Base-by-base conservation (phyloP, 2,329 filamentous ascomycete species). In the Sphaerulina populicola region DNA sequence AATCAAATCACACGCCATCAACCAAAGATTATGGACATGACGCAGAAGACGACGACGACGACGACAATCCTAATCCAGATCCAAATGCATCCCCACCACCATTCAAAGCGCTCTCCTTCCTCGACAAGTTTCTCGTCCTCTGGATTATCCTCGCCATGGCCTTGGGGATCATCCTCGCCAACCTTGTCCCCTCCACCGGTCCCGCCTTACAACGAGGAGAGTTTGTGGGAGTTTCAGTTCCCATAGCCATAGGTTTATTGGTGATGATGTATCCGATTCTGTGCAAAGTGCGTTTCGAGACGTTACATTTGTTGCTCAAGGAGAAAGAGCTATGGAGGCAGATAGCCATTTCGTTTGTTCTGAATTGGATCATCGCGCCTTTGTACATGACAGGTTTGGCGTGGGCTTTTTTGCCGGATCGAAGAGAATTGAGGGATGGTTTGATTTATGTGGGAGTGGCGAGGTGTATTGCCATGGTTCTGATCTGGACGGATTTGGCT, bases 181-280 rank as follows among this genome's bases (percentile, higher is more conserved):
- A 90, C 66, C 86, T 89, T 54, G 83, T 86, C 1, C 76, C 79
- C 0, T 72, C 71, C 18, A 79, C 79, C 1, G 81, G 78, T 0
- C 75, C 75, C 0, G 77, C 81, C 0, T 66, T 93, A 11, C 78
- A 90, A 56, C 79, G 76, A 59, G 86, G 86, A 5, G 77, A 79
- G 23, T 89, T 91, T 60, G 84, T 86, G 0, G 81, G 81, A 0
- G 81, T 86, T 0, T 83, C 80, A 1, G 69, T 84, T 21, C 83
- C 83, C 31, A 58, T 54, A 45, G 87, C 88, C 0, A 72, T 94
- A 43, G 88, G 88, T 0, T 71, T 94, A 0, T 75, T 94, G 1
- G 82, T 94, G 38, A 94, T 94, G 88, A 94, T 94, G 87, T 94
- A 93, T 63, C 89, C 88, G 0, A 94, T 94, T 53, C 73, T 94